Percentiles rank a stretch among this genome's conserved stretches.
Evolutionary conservation across 83 land plant genomes (phyloP).

Genomic region (Diphasiastrum complanatum): DNA sequence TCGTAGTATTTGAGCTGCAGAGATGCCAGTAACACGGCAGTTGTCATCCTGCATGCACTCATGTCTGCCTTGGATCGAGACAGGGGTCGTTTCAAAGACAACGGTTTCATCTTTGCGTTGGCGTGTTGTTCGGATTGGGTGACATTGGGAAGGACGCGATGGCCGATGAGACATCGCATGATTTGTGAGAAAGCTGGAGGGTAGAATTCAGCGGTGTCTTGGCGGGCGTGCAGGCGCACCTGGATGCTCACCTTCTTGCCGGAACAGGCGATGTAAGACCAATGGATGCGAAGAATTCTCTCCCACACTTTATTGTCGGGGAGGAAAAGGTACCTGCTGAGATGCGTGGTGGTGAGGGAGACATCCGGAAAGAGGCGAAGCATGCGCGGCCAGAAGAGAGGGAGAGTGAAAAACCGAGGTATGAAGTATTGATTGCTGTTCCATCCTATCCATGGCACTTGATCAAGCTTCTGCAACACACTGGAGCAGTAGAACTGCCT

Average conservation of each 20-base stretch:
- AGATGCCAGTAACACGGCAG: conserved; percentile 5
- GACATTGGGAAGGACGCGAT: conserved; percentile 1
- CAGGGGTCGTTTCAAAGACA: background rate
- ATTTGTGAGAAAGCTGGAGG: background rate
- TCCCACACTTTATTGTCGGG: conserved; percentile 23
- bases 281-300: conserved; percentile 10
- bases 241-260: conserved; percentile 21
- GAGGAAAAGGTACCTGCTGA: conserved; percentile 15
- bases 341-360: conserved; percentile 10
- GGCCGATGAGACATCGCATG: conserved; percentile 9
- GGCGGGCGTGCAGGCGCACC: conserved; percentile 3
- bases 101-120: background rate
- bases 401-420: conserved; percentile 23
- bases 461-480: conserved; percentile 12
- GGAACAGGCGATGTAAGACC: conserved; percentile 3
- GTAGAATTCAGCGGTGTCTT: background rate
- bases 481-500: conserved; percentile 20
- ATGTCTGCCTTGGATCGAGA: background rate
- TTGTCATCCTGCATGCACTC: background rate
- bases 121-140: background rate
- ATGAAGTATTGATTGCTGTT: conserved; percentile 29
- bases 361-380: conserved; percentile 20
- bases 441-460: conserved; percentile 26
- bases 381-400: conserved; percentile 6
- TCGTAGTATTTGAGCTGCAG: conserved; percentile 21